Evolutionary conservation across 805 yeast genomes (phyloP).

Genomic region (Naumovozyma baii): DNA sequence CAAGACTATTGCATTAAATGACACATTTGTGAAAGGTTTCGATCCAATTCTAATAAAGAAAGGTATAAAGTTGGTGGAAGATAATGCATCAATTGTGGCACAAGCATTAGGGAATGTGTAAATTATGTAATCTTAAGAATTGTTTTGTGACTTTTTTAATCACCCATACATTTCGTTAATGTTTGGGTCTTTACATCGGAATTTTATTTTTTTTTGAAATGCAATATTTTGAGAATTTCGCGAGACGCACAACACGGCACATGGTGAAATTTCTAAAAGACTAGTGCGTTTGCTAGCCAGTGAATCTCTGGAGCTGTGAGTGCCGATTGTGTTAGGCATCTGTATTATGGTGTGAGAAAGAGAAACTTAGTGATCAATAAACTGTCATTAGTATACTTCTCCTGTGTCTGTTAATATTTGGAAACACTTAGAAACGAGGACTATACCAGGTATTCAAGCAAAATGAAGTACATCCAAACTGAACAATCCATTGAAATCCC

Average conservation of each 20-base stretch:
- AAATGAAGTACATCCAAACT: constrained; percentile 79
- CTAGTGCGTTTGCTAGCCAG: too few species aligned
- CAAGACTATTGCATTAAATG: constrained; percentile 53
- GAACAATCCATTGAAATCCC: constrained; percentile 80
- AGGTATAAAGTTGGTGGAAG: constrained; percentile 48
- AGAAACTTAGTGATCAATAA: too few species aligned
- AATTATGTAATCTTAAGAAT: background rate
- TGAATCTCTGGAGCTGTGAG: background rate
- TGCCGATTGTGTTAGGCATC: background rate
- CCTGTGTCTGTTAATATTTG: too few species aligned
- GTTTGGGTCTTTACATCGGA: background rate
- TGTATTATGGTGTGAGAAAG: too few species aligned
- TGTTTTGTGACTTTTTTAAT: too few species aligned
- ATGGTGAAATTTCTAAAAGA: background rate
- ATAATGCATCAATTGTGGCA: constrained; percentile 54
- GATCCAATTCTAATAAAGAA: constrained; percentile 38
- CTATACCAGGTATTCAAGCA: constrained; percentile 45
- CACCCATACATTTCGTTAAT: too few species aligned
- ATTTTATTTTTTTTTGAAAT: constrained; percentile 6
- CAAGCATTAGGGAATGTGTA: constrained; percentile 41
- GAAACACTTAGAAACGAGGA: too few species aligned
- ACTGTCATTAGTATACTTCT: too few species aligned
- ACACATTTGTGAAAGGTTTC: constrained; percentile 44
- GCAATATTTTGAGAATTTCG: background rate
- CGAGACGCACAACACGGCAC: background rate